Base-by-base conservation (phyloP, 208 protist species). In the Leishmania guyanensis region DNA sequence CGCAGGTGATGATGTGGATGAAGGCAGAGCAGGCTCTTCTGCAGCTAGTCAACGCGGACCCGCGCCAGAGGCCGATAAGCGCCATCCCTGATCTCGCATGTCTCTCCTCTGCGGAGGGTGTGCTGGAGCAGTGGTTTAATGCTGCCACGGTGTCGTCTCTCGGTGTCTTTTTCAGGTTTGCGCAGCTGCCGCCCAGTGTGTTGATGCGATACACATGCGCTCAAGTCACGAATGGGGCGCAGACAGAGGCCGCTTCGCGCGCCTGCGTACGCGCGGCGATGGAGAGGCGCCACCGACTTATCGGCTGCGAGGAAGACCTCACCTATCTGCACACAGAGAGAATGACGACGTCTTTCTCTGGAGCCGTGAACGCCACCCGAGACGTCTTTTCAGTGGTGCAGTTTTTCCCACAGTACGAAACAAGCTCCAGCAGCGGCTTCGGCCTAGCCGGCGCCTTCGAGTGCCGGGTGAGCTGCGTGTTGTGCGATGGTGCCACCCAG, bases 391-490 rank as follows among this genome's bases (percentile, higher is more conserved):
- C 91, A 36, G 50, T 95, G 33, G 80, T 95, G 77, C 94, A 95
- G 82, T 90, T 93, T 62, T 94, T 97, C 66, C 85, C 87, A 9
- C 74, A 92, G 29, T 75, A 90, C 43, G 82, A 91, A 68, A 69
- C 69, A 2, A 66, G 62, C 33, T 60, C 65, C 20, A 53, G 46
- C 69, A 72, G 48, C 56, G 84, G 82, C 75, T 87, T 82, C 26
- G 80, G 82, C 43, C 70, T 95, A 5, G 92, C 92, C 3, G 85
- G 84, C 33, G 89, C 83, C 58, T 92, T 95, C 77, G 92, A 97
- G 84, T 94, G 91, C 65, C 92, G 94, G 22, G 88, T 95, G 46
- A 92, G 88, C 81, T 94, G 91, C 69, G 87, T 95, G 83, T 56
- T 88, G n/a, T 87, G 83, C 75, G 84, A 84, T 75, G 60, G 70